phyloP scores from a whole-genome alignment of 148 eudicot species.

The Rhododendron molle region DNA sequence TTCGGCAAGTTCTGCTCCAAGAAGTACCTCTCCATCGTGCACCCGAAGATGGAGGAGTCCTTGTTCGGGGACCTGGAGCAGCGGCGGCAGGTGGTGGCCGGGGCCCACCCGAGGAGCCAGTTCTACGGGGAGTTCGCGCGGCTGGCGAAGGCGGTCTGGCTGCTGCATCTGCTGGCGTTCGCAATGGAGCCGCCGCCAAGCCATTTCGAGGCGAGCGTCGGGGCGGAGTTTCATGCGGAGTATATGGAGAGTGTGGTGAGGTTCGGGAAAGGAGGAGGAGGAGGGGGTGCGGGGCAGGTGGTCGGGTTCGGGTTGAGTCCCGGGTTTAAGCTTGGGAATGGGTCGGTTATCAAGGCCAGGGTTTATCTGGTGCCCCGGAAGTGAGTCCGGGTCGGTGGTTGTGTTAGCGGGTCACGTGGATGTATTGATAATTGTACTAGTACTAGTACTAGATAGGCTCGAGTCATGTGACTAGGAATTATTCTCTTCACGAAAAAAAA shows the following conservation, averaged over 20 bases:
- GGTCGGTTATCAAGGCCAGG: constrained; percentile 71
- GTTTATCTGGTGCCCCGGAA: constrained; percentile 71
- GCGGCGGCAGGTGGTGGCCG: constrained; percentile 62
- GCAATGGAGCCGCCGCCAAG: constrained; percentile 85
- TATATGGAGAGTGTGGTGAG: constrained; percentile 90
- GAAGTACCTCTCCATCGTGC: constrained; percentile 77
- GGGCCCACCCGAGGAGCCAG: constrained; percentile 75
- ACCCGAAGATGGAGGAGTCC: constrained; percentile 96
- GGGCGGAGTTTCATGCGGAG: constrained; percentile 70
- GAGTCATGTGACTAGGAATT: neutral
- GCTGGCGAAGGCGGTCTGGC: constrained; percentile 85
- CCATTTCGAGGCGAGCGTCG: constrained; percentile 83
- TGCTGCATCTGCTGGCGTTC: constrained; percentile 90
- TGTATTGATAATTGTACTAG: neutral
- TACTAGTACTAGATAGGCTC: neutral
- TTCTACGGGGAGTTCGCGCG: constrained; percentile 75
- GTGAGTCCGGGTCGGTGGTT: neutral
- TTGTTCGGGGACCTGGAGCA: constrained; percentile 84
- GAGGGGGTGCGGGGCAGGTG: constrained; percentile 44
- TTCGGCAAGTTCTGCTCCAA: constrained; percentile 82
- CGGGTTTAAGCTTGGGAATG: constrained; percentile 80
- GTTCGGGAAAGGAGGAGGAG: constrained; percentile 27
- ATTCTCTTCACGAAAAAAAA: neutral
- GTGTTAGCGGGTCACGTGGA: neutral
- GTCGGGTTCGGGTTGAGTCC: constrained; percentile 90